phyloP scores from a whole-genome alignment of 2,329 filamentous ascomycete genomes.

The Ceratocystis harringtonii region DNA sequence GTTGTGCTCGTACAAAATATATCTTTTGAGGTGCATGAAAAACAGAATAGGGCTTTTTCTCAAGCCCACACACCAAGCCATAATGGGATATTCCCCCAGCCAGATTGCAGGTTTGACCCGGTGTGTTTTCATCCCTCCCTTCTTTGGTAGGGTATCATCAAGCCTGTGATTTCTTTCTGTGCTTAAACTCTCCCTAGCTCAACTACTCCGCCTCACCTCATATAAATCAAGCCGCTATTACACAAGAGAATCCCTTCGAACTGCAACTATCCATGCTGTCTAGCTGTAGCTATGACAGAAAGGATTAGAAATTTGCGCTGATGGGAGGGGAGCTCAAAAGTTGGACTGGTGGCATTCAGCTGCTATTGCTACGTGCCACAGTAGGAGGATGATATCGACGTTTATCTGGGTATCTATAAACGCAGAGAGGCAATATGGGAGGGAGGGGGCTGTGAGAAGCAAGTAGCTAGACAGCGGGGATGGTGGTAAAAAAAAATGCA shows the following conservation, averaged over 20 bases:
- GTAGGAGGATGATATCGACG: not conserved
- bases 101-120: not conserved
- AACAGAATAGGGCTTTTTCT: no score
- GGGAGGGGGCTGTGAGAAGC: not conserved
- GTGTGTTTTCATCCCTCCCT: not conserved
- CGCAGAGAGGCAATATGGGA: not conserved
- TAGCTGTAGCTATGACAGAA: not conserved
- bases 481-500: not conserved
- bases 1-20: no score
- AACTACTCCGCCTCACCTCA: not conserved
- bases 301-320: not conserved
- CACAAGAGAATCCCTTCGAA: not conserved
- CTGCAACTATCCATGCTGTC: no score
- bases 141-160: not conserved
- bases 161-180: not conserved
- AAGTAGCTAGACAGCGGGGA: not conserved
- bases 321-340: not conserved
- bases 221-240: not conserved
- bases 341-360: not conserved
- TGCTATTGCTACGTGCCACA: not conserved
- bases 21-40: no score
- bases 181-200: not conserved
- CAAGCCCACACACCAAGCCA: no score
- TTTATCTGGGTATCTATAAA: not conserved
- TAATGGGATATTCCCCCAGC: not conserved